phyloP scores from a whole-genome alignment of 2,329 filamentous ascomycete genomes.

The Penicillium psychrosexuale region DNA sequence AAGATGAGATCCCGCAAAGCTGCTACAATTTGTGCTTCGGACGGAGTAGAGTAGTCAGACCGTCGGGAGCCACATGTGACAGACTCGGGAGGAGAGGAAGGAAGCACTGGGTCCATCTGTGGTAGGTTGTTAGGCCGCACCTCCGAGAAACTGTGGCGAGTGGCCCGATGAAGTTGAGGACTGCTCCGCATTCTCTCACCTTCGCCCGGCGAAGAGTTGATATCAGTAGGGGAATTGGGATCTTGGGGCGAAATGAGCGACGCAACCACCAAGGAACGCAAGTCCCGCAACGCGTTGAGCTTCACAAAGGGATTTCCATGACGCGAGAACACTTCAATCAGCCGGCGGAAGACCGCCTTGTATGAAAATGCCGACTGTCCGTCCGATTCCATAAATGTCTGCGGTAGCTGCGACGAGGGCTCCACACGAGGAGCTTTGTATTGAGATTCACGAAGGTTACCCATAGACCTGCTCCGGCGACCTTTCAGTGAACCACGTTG shows the following conservation, averaged over 20 bases:
- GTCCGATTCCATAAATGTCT: conserved; percentile 12
- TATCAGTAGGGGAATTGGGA: conserved; percentile 14
- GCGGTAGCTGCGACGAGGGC: conserved; percentile 6
- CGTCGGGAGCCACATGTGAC: conserved; percentile 32
- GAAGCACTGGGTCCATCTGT: conserved; percentile 18
- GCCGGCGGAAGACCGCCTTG: conserved; percentile 70
- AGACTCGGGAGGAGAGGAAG: conserved; percentile 30
- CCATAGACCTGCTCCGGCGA: conserved; percentile 38
- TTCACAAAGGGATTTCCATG: conserved; percentile 87
- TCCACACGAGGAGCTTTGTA: neutral
- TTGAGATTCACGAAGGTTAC: conserved; percentile 15
- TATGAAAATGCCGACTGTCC: conserved; percentile 64
- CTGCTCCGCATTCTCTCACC: neutral
- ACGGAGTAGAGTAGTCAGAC: conserved; percentile 53
- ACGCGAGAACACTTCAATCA: conserved; percentile 82
- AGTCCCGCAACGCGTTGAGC: conserved; percentile 74
- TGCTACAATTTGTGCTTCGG: conserved; percentile 61
- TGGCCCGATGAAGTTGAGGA: conserved; percentile 12
- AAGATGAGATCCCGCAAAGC: conserved; percentile 67
- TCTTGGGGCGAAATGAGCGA: conserved; percentile 61
- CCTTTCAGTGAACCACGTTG: conserved; percentile 20
- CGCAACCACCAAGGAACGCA: conserved; percentile 76
- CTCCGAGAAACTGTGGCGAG: conserved; percentile 36
- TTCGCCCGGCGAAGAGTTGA: neutral
- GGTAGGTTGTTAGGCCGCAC: conserved; percentile 10